Evolutionary conservation across 2,329 filamentous ascomycete species (phyloP).

Genomic region (Exophiala lecanii-corni): DNA sequence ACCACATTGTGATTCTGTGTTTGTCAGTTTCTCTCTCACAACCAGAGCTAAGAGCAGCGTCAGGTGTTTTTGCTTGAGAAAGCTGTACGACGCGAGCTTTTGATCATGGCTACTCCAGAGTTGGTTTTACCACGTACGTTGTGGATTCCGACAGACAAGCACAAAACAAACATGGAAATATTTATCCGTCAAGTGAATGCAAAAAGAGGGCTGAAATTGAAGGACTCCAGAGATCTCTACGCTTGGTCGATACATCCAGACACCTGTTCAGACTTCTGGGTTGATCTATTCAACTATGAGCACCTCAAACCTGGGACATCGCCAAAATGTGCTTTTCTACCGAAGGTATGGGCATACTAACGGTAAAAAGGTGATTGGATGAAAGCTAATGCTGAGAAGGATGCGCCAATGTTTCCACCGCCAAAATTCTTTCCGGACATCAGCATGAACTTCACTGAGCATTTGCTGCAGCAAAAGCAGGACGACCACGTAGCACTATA

Average conservation of each 20-base stretch:
- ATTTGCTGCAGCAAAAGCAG: neutral
- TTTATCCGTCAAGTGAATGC: neutral
- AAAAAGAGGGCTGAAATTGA: neutral
- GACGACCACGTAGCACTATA: neutral
- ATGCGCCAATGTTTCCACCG: neutral
- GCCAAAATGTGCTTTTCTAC: neutral
- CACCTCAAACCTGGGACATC: neutral
- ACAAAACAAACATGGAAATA: neutral
- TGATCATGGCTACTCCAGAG: neutral
- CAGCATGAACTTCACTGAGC: neutral
- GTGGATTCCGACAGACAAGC: neutral
- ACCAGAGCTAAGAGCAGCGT: no score
- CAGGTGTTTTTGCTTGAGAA: no score
- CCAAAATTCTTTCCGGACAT: neutral
- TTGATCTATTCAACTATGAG: neutral
- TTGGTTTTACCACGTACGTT: neutral
- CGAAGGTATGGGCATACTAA: no score
- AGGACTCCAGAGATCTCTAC: neutral
- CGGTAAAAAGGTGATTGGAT: no score
- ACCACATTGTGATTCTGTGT: no score
- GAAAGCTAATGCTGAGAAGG: no score
- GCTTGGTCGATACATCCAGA: neutral
- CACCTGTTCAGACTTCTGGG: neutral
- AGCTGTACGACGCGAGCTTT: no score
- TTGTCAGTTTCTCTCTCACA: no score